Evolutionary conservation across 2,329 filamentous ascomycete species (phyloP).

Genomic region (Aspergillus sp.): DNA sequence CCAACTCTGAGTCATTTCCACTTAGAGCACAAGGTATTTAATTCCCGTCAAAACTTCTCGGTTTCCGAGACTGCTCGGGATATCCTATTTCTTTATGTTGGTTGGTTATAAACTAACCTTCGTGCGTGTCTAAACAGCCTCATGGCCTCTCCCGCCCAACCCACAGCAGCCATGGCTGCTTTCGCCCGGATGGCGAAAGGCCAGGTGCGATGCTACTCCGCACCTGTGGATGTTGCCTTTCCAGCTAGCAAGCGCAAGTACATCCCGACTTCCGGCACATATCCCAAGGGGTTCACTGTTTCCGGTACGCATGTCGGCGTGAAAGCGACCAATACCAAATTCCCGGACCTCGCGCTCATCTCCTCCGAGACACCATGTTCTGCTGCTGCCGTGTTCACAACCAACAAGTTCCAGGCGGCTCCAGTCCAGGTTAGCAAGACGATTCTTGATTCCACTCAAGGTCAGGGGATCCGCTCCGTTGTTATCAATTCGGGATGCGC

Average conservation of each 20-base stretch:
- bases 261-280: slow-evolving; percentile 78
- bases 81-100: background rate
- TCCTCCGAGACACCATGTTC: slow-evolving; percentile 83
- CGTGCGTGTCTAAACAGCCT: background rate
- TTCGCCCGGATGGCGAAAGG: slow-evolving; percentile 38
- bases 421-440: slow-evolving; percentile 83
- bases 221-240: slow-evolving; percentile 52
- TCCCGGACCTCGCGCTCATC: slow-evolving; percentile 86
- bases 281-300: slow-evolving; percentile 85
- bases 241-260: slow-evolving; percentile 86
- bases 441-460: slow-evolving; percentile 65
- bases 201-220: slow-evolving; percentile 46
- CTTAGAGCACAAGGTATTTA: background rate
- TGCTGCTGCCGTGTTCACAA: slow-evolving; percentile 91
- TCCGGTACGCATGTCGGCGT: slow-evolving; percentile 89
- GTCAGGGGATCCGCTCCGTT: slow-evolving; percentile 73
- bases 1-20: slow-evolving; percentile 11
- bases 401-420: slow-evolving; percentile 96
- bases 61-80: background rate
- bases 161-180: slow-evolving; percentile 32
- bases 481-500: slow-evolving; percentile 95
- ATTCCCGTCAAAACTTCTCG: background rate
- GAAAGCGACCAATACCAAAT: slow-evolving; percentile 86
- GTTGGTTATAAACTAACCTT: background rate
- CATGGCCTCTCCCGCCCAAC: slow-evolving; percentile 29